phyloP scores from a whole-genome alignment of 768 basidiomycete species.

The Tephrocybe sp. region DNA sequence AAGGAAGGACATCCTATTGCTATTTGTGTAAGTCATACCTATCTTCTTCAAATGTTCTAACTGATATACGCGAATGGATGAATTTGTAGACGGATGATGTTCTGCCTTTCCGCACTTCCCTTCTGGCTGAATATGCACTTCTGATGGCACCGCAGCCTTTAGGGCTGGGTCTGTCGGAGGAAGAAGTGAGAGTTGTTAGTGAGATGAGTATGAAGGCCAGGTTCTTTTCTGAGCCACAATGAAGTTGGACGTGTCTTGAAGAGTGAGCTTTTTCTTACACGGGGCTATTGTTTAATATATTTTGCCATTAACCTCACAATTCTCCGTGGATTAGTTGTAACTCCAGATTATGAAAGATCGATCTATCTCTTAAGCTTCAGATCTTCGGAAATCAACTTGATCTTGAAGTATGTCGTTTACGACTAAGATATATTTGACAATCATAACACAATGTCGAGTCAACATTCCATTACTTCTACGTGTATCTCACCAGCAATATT shows the following conservation, averaged over 20 bases:
- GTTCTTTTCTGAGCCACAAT: constrained; percentile 1
- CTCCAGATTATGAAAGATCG: too few relatives aligned
- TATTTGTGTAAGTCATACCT: constrained; percentile 67
- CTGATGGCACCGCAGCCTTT: constrained; percentile 69
- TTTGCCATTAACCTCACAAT: too few relatives aligned
- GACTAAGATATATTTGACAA: too few relatives aligned
- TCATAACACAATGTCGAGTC: too few relatives aligned
- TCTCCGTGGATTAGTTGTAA: too few relatives aligned
- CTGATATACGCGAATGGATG: background rate
- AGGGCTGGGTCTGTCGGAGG: constrained; percentile 65
- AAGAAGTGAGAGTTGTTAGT: constrained; percentile 54
- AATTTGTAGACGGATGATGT: constrained; percentile 76
- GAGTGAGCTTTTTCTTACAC: too few relatives aligned
- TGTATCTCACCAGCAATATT: too few relatives aligned
- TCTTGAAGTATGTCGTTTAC: too few relatives aligned
- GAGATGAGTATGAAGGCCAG: constrained; percentile 57
- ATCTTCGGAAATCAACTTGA: too few relatives aligned
- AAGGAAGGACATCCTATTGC: constrained; percentile 61
- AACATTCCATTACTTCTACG: too few relatives aligned
- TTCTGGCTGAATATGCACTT: constrained; percentile 77
- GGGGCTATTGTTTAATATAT: too few relatives aligned
- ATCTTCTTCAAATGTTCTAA: background rate
- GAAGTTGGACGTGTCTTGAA: background rate
- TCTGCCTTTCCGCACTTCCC: constrained; percentile 72
- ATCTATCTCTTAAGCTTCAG: too few relatives aligned